These are phyloP conservation scores for Themeda triandra DNA, from an alignment of 176 grass and related monocot genomes.

Conservation along the genomic window DNA sequence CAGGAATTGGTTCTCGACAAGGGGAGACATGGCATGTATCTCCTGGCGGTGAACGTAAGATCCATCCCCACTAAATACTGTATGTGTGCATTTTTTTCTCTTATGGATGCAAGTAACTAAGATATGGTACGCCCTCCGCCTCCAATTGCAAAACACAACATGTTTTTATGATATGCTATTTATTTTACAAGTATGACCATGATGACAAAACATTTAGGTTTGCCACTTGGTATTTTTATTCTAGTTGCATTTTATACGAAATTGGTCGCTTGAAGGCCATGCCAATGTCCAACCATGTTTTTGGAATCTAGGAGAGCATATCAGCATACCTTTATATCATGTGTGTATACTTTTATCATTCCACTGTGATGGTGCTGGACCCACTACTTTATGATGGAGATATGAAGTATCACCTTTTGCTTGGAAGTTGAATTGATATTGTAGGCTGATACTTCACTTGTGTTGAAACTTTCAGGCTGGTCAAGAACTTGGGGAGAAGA, in stretches of 20 bases:
- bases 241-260: neutral
- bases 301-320: neutral
- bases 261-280: too few species aligned
- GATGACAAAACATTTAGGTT: neutral
- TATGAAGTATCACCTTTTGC: neutral
- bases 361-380: neutral
- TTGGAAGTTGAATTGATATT: neutral
- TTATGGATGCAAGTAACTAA: slow-evolving; percentile 7
- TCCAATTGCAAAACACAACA: neutral
- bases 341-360: neutral
- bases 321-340: neutral
- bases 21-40: slow-evolving; percentile 99
- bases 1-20: slow-evolving; percentile 95
- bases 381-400: neutral
- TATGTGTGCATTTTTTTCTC: neutral
- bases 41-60: slow-evolving; percentile 70
- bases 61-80: slow-evolving; percentile 8
- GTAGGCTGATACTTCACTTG: neutral
- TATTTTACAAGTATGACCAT: neutral
- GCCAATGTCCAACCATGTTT: too few species aligned
- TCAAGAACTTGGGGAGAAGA: slow-evolving; percentile 99
- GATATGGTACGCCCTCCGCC: neutral
- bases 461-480: slow-evolving; percentile 67
- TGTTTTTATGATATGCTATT: neutral
- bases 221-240: neutral